A percentile compares a stretch with the other conserved stretches of the same genome.
Evolutionary conservation across 768 basidiomycete genomes (phyloP).

Genomic region (Agaricus bisporus): DNA sequence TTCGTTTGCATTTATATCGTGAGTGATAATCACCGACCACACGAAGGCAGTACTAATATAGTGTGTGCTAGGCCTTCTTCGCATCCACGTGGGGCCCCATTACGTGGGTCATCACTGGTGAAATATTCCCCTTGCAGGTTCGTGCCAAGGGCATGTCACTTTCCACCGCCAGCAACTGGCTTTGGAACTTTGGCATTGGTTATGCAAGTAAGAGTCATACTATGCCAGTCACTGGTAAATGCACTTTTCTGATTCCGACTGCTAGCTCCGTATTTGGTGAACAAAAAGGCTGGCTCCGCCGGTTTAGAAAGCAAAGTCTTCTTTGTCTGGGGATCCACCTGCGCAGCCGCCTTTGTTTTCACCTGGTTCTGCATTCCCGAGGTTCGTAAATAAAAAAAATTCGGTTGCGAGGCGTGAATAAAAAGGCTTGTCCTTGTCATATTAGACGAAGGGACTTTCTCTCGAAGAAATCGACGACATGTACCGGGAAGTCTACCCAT

Average conservation of each 20-base stretch:
- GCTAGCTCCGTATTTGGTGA: conserved; percentile 53
- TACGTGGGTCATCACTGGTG: conserved; percentile 63
- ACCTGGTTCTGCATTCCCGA: conserved; percentile 79
- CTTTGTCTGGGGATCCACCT: conserved; percentile 78
- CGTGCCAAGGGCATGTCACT: conserved; percentile 81
- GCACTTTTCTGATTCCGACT: conserved; percentile 6
- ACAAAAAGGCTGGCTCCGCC: conserved; percentile 36
- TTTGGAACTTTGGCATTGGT: conserved; percentile 76
- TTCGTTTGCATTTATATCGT: conserved; percentile 49
- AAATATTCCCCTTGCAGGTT: conserved; percentile 79
- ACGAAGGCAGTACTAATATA: not conserved
- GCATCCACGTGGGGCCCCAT: conserved; percentile 68
- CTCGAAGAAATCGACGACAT: conserved; percentile 82
- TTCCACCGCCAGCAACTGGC: conserved; percentile 47
- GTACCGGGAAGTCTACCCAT: conserved; percentile 60
- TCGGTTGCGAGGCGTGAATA: not conserved
- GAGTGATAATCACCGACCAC: conserved; percentile 5
- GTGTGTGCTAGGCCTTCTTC: conserved; percentile 28
- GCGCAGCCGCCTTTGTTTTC: conserved; percentile 65
- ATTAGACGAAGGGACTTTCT: conserved; percentile 68
- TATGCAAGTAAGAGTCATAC: conserved; percentile 34
- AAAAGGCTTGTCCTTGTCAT: conserved; percentile 5
- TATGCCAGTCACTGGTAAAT: not conserved
- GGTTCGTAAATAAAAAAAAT: conserved; percentile 19
- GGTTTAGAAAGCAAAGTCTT: conserved; percentile 69